phyloP scores from a whole-genome alignment of 257 asterid genomes.

The Verbascum thapsus region DNA sequence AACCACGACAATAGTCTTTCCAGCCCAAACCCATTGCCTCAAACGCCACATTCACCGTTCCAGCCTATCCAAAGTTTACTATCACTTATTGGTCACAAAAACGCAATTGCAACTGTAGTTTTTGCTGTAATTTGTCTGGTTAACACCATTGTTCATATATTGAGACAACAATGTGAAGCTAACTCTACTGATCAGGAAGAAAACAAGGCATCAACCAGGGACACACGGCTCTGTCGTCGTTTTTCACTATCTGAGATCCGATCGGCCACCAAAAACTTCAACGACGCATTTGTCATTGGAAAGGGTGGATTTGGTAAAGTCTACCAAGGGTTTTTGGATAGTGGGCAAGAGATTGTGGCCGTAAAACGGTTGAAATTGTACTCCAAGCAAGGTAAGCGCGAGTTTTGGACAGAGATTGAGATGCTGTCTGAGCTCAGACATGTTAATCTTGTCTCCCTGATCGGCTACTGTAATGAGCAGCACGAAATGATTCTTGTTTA shows the following conservation, averaged over 20 bases:
- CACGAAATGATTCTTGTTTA: slow-evolving; percentile 56
- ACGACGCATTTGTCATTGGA: slow-evolving; percentile 45
- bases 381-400: slow-evolving; percentile 61
- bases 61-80: slow-evolving; percentile 9
- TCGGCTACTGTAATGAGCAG: slow-evolving; percentile 64
- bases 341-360: slow-evolving; percentile 46
- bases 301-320: slow-evolving; percentile 64
- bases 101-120: slow-evolving; percentile 40
- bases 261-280: slow-evolving; percentile 46
- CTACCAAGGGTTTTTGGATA: slow-evolving; percentile 44
- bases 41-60: slow-evolving; percentile 23
- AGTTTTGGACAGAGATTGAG: slow-evolving; percentile 63
- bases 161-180: slow-evolving; percentile 36
- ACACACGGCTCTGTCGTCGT: slow-evolving; percentile 40
- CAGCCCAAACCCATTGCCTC: slow-evolving; percentile 38
- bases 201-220: slow-evolving; percentile 30
- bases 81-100: slow-evolving; percentile 35
- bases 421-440: slow-evolving; percentile 59
- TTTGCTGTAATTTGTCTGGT: slow-evolving; percentile 41
- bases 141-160: slow-evolving; percentile 38
- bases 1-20: slow-evolving; percentile 68
- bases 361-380: slow-evolving; percentile 51
- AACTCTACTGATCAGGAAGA: slow-evolving; percentile 35
- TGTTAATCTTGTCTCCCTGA: slow-evolving; percentile 60
- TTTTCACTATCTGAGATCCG: slow-evolving; percentile 56